Evolutionary conservation across 495 filamentous ascomycete genomes (phyloP), one percentile per base, ranked within the genome.

Genomic region (Tuber calosporum): DNA sequence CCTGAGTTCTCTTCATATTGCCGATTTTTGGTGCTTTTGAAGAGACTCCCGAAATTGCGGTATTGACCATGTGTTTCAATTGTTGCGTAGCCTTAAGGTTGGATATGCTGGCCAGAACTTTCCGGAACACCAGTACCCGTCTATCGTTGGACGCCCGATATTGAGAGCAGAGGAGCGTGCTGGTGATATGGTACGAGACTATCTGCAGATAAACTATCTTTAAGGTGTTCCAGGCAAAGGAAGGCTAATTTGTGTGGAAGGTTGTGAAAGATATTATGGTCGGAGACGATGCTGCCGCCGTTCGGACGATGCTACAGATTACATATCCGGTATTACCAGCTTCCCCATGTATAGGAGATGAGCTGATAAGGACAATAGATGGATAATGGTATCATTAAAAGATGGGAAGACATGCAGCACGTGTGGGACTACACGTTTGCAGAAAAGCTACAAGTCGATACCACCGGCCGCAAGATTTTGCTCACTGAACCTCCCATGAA

Each of bases 221-320:
- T 40, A 22, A 5, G 38, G 42, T 72, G 38, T 43, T 66, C 38
- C 58, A 30, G 53, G 26, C 17, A n/a, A 39, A 37, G n/a, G 38
- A 70, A 38, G 34, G 34, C 67, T 81, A 68, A 81, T 41, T 36
- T 38, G 34, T 37, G 30, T 41, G 22, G 38, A 39, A 70, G 80
- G 69, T 94, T 75, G 92, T 99, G 82, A 97, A 97, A 87, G 95
- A 99, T 86, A 97, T 99, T 81, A 99, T 99, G 95, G 97, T 93
- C 86, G 95, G 95, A 78, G 96, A 99, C 85, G 95, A 99, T 85
- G 95, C 95, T 39, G 93, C 95, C 17, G 93, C 92, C 39, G 95
- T 94, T 75, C 89, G 95, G 77, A 94, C 92, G 72, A 96, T 97
- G 93, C 88, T 99, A 70, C 96, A 99, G 82, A 95, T 99, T 79